Conservation (phyloP, 2,329 filamentous ascomycete genomes). For the Colletotrichum spaethianum region DNA sequence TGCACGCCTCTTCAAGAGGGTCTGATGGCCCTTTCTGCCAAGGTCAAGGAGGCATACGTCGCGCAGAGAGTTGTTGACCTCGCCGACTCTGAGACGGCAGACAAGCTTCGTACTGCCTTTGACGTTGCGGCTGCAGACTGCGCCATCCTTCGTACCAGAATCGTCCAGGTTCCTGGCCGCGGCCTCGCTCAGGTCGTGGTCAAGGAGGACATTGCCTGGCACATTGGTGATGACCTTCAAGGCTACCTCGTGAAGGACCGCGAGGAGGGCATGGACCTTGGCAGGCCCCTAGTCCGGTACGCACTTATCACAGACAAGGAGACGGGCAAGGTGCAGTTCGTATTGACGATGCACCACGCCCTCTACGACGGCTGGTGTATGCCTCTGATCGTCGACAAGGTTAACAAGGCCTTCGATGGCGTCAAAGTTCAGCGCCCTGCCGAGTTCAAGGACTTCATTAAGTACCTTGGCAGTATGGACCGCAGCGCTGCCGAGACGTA, state of each 20-base stretch:
- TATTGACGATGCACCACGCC: slow-evolving; percentile 70
- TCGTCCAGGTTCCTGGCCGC: slow-evolving; percentile 59
- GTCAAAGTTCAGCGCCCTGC: slow-evolving; percentile 52
- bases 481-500: slow-evolving; percentile 57
- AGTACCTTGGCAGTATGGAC: slow-evolving; percentile 59
- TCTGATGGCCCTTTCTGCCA: slow-evolving; percentile 67
- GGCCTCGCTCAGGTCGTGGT: slow-evolving; percentile 65
- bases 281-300: slow-evolving; percentile 62
- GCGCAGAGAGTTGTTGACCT: slow-evolving; percentile 64
- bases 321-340: slow-evolving; percentile 57
- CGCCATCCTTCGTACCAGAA: slow-evolving; percentile 63
- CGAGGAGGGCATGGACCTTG: slow-evolving; percentile 59
- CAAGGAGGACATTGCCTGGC: slow-evolving; percentile 54
- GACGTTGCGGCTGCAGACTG: slow-evolving; percentile 54
- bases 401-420: slow-evolving; percentile 60
- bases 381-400: slow-evolving; percentile 63
- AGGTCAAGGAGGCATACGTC: slow-evolving; percentile 66
- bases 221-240: slow-evolving; percentile 52
- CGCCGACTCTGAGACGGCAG: slow-evolving; percentile 51
- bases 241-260: slow-evolving; percentile 59
- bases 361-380: slow-evolving; percentile 72
- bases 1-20: slow-evolving; percentile 69
- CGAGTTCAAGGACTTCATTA: slow-evolving; percentile 65
- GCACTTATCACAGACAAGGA: slow-evolving; percentile 55
- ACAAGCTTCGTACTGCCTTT: slow-evolving; percentile 59